These are phyloP conservation scores for Penicillium mononematosum DNA, from an alignment of 495 filamentous ascomycete species.

Conservation along the genomic window DNA sequence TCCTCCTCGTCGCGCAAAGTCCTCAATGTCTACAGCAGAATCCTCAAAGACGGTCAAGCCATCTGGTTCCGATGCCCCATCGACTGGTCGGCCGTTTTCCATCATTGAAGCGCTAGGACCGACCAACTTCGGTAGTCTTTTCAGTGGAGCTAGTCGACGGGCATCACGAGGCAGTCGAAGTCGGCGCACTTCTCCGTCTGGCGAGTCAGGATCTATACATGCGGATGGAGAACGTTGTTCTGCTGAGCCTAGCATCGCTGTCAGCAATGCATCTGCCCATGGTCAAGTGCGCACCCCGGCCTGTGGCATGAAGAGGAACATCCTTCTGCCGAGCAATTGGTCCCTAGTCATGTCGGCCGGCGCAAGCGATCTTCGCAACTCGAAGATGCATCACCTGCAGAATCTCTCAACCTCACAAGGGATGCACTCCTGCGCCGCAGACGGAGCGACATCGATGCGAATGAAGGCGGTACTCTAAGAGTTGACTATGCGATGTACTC, in stretches of 20 bases:
- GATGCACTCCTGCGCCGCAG: slow-evolving; percentile 42
- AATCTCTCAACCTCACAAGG: slow-evolving; percentile 46
- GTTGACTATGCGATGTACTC: slow-evolving; percentile 31
- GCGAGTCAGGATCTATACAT: slow-evolving; percentile 55
- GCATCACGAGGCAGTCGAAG: slow-evolving; percentile 49
- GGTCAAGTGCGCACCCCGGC: slow-evolving; percentile 56
- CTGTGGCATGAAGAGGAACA: slow-evolving; percentile 38
- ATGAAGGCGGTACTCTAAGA: slow-evolving; percentile 24
- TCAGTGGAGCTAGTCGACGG: slow-evolving; percentile 55
- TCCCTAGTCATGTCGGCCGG: slow-evolving; percentile 27
- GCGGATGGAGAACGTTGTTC: slow-evolving; percentile 60
- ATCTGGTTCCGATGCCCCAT: slow-evolving; percentile 27
- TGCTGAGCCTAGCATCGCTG: slow-evolving; percentile 56
- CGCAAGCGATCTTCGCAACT: slow-evolving; percentile 44
- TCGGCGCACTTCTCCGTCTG: slow-evolving; percentile 52
- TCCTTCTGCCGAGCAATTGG: slow-evolving; percentile 17
- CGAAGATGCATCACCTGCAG: slow-evolving; percentile 36
- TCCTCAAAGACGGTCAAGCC: slow-evolving; percentile 61
- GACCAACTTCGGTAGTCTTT: slow-evolving; percentile 53
- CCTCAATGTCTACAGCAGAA: slow-evolving; percentile 60
- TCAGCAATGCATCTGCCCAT: slow-evolving; percentile 62
- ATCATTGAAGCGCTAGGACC: slow-evolving; percentile 50
- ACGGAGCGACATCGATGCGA: slow-evolving; percentile 34
- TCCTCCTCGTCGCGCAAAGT: slow-evolving; percentile 51
- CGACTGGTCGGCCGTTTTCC: slow-evolving; percentile 38